Conservation (phyloP, 148 eudicot species). For the Silene conica region DNA sequence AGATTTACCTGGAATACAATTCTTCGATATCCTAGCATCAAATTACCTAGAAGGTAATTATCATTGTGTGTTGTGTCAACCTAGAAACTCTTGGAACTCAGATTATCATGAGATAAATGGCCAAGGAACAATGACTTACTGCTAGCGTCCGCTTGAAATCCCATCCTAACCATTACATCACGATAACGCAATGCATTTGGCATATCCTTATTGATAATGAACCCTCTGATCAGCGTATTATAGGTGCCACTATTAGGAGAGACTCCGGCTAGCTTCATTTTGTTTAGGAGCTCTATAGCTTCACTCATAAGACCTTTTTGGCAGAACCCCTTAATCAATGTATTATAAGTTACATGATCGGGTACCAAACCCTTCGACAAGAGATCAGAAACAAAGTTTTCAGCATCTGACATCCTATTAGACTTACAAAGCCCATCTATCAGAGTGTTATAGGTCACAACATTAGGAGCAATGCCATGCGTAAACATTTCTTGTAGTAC, state of each 20-base stretch:
- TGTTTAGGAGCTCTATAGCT: background rate
- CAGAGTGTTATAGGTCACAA: no score
- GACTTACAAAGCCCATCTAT: no score
- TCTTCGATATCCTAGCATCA: background rate
- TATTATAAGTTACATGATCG: no score
- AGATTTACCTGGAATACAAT: background rate
- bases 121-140: background rate
- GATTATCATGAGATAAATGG: background rate
- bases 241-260: conserved; percentile 9
- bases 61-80: background rate
- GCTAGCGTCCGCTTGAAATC: conserved; percentile 2
- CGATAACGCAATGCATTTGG: background rate
- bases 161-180: conserved; percentile 2
- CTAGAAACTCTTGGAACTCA: conserved; percentile 5
- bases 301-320: conserved; percentile 6
- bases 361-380: no score
- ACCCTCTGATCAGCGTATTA: background rate
- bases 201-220: background rate
- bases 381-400: no score
- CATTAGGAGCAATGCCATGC: no score
- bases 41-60: background rate
- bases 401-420: no score
- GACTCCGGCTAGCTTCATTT: conserved; percentile 9
- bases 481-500: no score
- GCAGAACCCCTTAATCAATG: no score